These are phyloP conservation scores for Capsicum baccatum DNA, from an alignment of 257 asterid species.

Conservation along the genomic window DNA sequence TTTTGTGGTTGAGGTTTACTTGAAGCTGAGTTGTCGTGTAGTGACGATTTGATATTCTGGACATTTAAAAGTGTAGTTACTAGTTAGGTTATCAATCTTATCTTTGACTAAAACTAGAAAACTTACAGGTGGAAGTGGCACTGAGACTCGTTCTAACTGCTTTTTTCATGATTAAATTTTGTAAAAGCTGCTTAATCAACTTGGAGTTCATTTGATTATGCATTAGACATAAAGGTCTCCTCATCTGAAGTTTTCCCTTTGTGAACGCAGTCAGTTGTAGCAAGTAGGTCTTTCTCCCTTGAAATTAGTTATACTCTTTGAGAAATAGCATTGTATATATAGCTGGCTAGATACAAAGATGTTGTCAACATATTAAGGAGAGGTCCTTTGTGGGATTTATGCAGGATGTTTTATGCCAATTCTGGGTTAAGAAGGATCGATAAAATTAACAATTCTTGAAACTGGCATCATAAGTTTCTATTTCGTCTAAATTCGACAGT, in stretches of 20 bases:
- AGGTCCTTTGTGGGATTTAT: not conserved
- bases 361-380: not conserved
- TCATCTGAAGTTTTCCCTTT: not conserved
- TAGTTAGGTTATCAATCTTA: not conserved
- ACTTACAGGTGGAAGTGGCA: slow-evolving; percentile 19
- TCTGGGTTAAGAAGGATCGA: slow-evolving; percentile 2
- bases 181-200: slow-evolving; percentile 18
- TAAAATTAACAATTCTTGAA: not conserved
- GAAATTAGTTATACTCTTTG: not conserved
- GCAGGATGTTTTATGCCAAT: not conserved
- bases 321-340: no score
- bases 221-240: not conserved
- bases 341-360: not conserved
- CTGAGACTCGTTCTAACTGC: not conserved
- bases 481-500: not conserved
- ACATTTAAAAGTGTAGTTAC: not conserved
- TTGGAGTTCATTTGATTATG: not conserved
- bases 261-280: not conserved
- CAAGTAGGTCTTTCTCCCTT: slow-evolving; percentile 9
- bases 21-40: not conserved
- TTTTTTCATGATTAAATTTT: slow-evolving; percentile 4
- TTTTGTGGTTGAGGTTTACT: not conserved
- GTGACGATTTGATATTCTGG: slow-evolving; percentile 8
- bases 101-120: not conserved
- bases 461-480: not conserved